phyloP scores from a whole-genome alignment of 176 grass and related monocot genomes.

The Oryza brachyantha region DNA sequence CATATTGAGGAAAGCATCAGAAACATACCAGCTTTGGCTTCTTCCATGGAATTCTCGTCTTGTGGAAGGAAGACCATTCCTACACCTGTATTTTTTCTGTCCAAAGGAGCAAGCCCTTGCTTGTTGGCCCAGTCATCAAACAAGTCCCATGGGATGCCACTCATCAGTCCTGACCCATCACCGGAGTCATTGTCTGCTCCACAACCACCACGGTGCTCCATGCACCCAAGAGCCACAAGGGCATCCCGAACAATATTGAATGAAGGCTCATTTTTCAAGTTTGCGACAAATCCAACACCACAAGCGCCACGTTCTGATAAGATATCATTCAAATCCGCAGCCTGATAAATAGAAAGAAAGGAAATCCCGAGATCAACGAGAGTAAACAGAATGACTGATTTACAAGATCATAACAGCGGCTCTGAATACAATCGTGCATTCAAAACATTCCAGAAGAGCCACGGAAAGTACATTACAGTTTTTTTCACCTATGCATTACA shows the following conservation, averaged over 20 bases:
- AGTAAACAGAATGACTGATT: neutral
- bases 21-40: slow-evolving; percentile 83
- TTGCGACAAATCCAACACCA: slow-evolving; percentile 94
- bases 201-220: slow-evolving; percentile 99
- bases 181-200: slow-evolving; percentile 98
- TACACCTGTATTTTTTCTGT: slow-evolving; percentile 74
- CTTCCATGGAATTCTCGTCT: slow-evolving; percentile 56
- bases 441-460: slow-evolving; percentile 27
- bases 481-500: slow-evolving; percentile 17
- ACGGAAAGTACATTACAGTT: neutral
- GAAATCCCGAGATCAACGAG: neutral
- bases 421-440: neutral
- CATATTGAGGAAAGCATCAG: slow-evolving; percentile 25
- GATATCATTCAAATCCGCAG: slow-evolving; percentile 73
- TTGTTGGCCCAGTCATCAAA: slow-evolving; percentile 81
- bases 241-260: slow-evolving; percentile 87
- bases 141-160: slow-evolving; percentile 79
- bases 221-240: slow-evolving; percentile 89
- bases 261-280: slow-evolving; percentile 87
- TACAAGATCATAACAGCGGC: neutral
- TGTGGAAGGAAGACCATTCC: slow-evolving; percentile 97
- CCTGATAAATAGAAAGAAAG: slow-evolving; percentile 39
- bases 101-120: slow-evolving; percentile 66
- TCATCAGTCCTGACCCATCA: slow-evolving; percentile 92
- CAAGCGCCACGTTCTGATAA: slow-evolving; percentile 96